Conservation (phyloP, 116 monocot genomes). For the Dioscorea cayenensis region DNA sequence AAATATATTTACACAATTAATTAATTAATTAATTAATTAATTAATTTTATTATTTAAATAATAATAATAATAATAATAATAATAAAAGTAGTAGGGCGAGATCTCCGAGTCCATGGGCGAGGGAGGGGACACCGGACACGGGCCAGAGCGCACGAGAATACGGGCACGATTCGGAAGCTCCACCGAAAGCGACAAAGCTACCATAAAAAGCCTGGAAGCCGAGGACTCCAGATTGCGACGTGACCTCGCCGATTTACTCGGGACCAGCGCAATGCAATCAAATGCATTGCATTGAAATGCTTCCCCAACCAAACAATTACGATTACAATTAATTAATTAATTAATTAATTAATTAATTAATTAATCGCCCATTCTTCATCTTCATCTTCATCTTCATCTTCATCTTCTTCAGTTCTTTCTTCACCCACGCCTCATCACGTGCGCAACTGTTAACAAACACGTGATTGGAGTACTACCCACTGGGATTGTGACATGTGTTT, state of each 20-base stretch:
- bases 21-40: too few species aligned
- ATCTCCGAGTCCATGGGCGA: not conserved
- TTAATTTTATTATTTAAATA: too few species aligned
- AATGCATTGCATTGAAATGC: too few species aligned
- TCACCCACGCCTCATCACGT: too few species aligned
- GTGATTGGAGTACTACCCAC: too few species aligned
- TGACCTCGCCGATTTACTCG: not conserved
- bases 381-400: too few species aligned
- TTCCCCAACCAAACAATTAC: too few species aligned
- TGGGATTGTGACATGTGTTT: too few species aligned
- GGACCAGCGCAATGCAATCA: not conserved
- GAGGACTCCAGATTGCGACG: not conserved
- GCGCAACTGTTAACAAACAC: too few species aligned
- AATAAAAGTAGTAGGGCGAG: not conserved
- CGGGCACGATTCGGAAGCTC: not conserved
- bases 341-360: not conserved
- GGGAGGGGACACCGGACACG: not conserved
- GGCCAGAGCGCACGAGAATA: not conserved
- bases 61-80: too few species aligned
- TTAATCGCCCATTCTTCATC: not conserved
- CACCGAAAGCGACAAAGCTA: constrained; percentile 1
- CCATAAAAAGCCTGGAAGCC: not conserved
- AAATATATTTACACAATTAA: too few species aligned
- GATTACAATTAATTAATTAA: not conserved
- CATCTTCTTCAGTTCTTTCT: too few species aligned